Conservation (phyloP, 805 yeast species). For the Candida anglica region DNA sequence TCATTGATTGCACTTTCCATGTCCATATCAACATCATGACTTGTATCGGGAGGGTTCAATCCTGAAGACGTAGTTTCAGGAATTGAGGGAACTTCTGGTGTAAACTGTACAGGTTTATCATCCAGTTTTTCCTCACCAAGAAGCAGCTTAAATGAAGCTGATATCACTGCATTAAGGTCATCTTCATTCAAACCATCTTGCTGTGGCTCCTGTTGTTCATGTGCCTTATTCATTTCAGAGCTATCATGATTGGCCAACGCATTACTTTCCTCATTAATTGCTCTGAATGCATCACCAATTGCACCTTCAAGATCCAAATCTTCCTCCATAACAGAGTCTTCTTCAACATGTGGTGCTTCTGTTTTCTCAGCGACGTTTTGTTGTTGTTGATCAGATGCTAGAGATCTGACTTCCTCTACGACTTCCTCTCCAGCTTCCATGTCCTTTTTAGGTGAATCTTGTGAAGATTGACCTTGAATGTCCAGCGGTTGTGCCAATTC, state of each 20-base stretch:
- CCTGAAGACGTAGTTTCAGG: background rate
- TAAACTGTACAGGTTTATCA: too few relatives aligned
- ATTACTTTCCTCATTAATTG: background rate
- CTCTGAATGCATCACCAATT: conserved; percentile 18
- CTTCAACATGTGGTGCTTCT: background rate
- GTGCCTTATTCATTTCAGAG: background rate
- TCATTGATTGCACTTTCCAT: conserved; percentile 26
- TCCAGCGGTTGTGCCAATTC: background rate
- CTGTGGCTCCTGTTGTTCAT: background rate
- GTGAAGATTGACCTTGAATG: too few relatives aligned
- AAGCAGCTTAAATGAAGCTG: conserved; percentile 16
- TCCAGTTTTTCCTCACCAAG: conserved; percentile 3
- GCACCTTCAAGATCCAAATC: conserved; percentile 12
- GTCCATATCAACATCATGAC: conserved; percentile 5
- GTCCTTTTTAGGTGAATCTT: conserved; percentile 1
- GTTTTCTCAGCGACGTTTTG: background rate
- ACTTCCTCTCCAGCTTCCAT: background rate
- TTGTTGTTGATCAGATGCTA: too few relatives aligned
- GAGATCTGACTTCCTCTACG: too few relatives aligned
- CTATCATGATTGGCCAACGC: background rate
- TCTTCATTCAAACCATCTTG: conserved; percentile 11
- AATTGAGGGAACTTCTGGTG: too few relatives aligned
- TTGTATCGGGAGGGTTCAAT: background rate
- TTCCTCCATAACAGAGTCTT: conserved; percentile 2
- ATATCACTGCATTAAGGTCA: conserved; percentile 15